Percentiles rank a stretch among this genome's conserved stretches.
These are phyloP conservation scores for Dionaea muscipula DNA, from an alignment of 179 eudicot species.

Conservation along the genomic window DNA sequence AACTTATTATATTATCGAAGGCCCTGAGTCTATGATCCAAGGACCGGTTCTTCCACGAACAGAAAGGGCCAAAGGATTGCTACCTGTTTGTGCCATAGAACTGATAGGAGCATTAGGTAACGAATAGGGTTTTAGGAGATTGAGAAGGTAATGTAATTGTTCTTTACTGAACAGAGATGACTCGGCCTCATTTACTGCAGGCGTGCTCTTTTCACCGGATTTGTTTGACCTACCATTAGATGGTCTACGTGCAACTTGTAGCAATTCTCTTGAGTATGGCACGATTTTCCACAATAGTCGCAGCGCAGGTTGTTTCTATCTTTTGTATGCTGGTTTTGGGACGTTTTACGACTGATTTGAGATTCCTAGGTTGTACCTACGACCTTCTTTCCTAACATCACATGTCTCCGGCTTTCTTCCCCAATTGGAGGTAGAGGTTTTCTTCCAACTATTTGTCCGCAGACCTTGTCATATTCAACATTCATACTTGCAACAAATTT, in stretches of 20 bases:
- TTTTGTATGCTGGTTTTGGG: not conserved
- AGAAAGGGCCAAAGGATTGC: not conserved
- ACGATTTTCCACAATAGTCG: not conserved
- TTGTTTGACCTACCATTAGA: not conserved
- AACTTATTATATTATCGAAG: not conserved
- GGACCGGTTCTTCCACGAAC: not conserved
- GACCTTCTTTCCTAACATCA: not conserved
- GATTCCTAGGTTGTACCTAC: not conserved
- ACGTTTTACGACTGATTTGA: not conserved
- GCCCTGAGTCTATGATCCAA: not conserved
- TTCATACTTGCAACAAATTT: not conserved
- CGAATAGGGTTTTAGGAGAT: constrained; percentile 1
- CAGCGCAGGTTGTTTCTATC: not conserved
- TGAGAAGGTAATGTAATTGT: not conserved
- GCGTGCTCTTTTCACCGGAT: not conserved
- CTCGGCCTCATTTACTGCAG: not conserved
- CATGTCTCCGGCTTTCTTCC: not conserved
- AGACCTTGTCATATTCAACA: not conserved
- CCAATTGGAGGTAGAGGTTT: constrained; percentile 1
- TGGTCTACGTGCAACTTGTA: not conserved
- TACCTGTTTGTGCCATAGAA: no score
- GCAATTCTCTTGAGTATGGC: constrained; percentile 2
- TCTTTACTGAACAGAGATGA: constrained; percentile 3
- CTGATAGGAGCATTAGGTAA: constrained; percentile 1
- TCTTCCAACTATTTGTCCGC: constrained; percentile 1